phyloP scores from a whole-genome alignment of 2,329 filamentous ascomycete species.

The Scedosporium dehoogii region DNA sequence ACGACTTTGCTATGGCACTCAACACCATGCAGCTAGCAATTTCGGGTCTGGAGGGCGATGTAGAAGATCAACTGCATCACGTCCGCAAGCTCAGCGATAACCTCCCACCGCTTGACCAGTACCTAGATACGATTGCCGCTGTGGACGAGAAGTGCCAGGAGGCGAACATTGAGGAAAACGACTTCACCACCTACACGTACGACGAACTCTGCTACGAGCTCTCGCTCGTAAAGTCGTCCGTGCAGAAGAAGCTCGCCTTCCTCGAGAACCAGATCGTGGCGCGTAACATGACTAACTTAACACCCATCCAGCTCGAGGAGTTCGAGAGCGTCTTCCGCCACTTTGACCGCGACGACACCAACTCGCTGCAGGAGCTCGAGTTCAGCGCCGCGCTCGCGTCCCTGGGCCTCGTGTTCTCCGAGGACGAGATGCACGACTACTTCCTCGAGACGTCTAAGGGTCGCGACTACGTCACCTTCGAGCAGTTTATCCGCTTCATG shows the following conservation, averaged over 20 bases:
- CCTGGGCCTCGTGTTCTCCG: constrained; percentile 88
- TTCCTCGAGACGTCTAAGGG: constrained; percentile 80
- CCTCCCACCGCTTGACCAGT: constrained; percentile 80
- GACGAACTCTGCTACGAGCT: constrained; percentile 94
- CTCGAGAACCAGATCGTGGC: constrained; percentile 98
- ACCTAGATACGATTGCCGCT: constrained; percentile 75
- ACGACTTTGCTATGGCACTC: constrained; percentile 90
- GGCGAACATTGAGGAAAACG: constrained; percentile 98
- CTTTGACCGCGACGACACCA: constrained; percentile 88
- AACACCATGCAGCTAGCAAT: constrained; percentile 93
- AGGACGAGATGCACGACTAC: constrained; percentile 95
- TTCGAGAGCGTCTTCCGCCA: constrained; percentile 98
- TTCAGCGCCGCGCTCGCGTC: constrained; percentile 95
- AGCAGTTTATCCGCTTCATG: constrained; percentile 99
- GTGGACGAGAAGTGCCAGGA: constrained; percentile 86
- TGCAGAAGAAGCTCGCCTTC: constrained; percentile 93
- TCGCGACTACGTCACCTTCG: constrained; percentile 77
- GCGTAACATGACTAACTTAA: constrained; percentile 96
- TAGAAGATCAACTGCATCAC: constrained; percentile 87
- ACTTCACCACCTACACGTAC: constrained; percentile 98
- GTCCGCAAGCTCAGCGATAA: constrained; percentile 78
- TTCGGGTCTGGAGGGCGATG: constrained; percentile 91
- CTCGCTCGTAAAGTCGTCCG: constrained; percentile 79
- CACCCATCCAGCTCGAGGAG: constrained; percentile 94
- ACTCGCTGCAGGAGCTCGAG: constrained; percentile 84